Base-by-base conservation (phyloP, 129 eudicot genomes). In the Chrysanthemum lavandulifolium region DNA sequence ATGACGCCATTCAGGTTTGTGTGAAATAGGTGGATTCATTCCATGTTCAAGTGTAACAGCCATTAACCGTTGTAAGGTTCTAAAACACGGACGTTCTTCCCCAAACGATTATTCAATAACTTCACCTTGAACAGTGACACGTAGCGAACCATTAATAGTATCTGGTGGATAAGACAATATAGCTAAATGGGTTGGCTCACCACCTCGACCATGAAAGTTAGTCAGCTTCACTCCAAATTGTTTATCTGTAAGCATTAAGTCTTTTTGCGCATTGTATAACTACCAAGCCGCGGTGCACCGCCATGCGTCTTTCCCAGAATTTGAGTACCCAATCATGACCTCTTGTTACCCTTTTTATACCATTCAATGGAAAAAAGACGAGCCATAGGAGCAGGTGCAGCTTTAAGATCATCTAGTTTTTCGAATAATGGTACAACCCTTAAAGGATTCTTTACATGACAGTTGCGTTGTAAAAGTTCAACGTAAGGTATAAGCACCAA, bases 31-130 rank as follows among this genome's bases (percentile, higher is more conserved):
- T 5, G 99, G 99, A 62, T 80, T 84, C 99, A 94, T 94, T 15
- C 99, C 99, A 16, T 94, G 99, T 69, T 88, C 99, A 19, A 94
- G 91, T 94, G 91, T 94, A 62, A 97, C 99, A 23, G 99, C 96
- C 47, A 91, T 86, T 57, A 85, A 94, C 58, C 99, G 83, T 63
- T 94, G 97, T 14, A 94, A 89, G 3, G 99, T 94, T 55, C 97
- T 84, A 67, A 94, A 94, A 69, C 99, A 94, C 85, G 90, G 77
- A 75, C 88, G 96, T 67, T 94, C 96, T 76, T 94, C 99, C 8
- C 99, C 99, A 68, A 94, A 90, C 2, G 94, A 90, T 53, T 90
- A 97, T 86, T 94, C 97, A 18, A 94, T 94, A 59, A 94, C 99
- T 78, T 94, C 99, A 14, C 99, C 99, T 76, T 94, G 99, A 77